A percentile compares a stretch with the other conserved stretches of the same genome.
Evolutionary conservation across 2,329 filamentous ascomycete species (phyloP).

Genomic region (Cercospora janseana): DNA sequence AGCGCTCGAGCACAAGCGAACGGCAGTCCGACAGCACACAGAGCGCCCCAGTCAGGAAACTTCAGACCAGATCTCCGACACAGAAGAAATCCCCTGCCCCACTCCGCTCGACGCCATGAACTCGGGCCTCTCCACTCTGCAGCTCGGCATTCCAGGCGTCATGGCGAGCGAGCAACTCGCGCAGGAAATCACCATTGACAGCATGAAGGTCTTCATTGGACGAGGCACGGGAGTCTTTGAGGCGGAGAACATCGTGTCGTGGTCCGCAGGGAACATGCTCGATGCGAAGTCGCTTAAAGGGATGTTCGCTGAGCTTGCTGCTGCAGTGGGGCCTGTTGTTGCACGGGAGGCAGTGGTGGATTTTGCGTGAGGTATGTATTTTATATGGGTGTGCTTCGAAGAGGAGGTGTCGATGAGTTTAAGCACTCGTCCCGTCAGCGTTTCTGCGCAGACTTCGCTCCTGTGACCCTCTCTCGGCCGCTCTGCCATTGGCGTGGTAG

Average conservation of each 20-base stretch:
- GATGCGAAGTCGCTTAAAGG: conserved; percentile 56
- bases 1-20: conserved; percentile 37
- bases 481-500: too few species aligned
- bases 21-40: too few species aligned
- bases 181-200: conserved; percentile 55
- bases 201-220: conserved; percentile 55
- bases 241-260: conserved; percentile 55
- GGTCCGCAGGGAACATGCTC: conserved; percentile 55
- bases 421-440: too few species aligned
- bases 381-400: background rate
- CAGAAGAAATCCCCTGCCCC: conserved; percentile 20
- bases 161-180: conserved; percentile 55
- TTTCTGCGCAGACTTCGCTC: too few species aligned
- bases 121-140: conserved; percentile 54
- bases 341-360: conserved; percentile 59
- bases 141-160: conserved; percentile 66
- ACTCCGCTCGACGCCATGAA: conserved; percentile 32
- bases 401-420: too few species aligned
- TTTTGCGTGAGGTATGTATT: conserved; percentile 40
- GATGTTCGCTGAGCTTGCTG: conserved; percentile 65
- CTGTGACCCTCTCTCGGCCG: too few species aligned
- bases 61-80: background rate
- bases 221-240: conserved; percentile 2
- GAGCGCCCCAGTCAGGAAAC: conserved; percentile 25
- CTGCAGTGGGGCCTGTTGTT: conserved; percentile 62